Evolutionary conservation across 2,329 filamentous ascomycete species (phyloP).

Genomic region (Ascochyta pisi): DNA sequence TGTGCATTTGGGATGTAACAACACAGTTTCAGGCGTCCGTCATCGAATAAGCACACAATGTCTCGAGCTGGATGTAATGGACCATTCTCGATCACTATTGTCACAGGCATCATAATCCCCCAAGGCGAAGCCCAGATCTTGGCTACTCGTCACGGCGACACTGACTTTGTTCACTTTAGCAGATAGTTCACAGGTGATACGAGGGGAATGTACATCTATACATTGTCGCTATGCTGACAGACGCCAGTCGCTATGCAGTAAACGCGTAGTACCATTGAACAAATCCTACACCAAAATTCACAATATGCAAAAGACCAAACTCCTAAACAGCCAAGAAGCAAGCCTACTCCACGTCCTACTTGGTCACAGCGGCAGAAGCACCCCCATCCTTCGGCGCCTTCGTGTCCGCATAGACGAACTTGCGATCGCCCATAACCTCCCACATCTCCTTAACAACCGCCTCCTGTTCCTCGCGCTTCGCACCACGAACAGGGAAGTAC

Average conservation of each 20-base stretch:
- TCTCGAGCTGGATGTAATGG: neutral
- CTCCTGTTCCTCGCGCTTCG: slow-evolving; percentile 40
- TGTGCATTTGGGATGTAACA: neutral
- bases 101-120: neutral
- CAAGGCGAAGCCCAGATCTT: no score
- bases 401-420: slow-evolving; percentile 35
- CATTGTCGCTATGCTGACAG: neutral
- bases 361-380: neutral
- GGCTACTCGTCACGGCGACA: no score
- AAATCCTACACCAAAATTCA: no score
- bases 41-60: neutral
- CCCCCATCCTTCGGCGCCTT: neutral
- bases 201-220: neutral
- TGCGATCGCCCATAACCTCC: slow-evolving; percentile 44
- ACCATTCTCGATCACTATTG: neutral
- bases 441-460: slow-evolving; percentile 46
- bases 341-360: neutral
- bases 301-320: no score
- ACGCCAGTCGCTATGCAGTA: neutral
- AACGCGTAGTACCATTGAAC: no score
- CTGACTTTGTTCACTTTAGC: no score
- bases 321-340: no score
- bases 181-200: neutral
- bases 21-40: neutral
- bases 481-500: slow-evolving; percentile 45